Conservation (phyloP, 441 rosid genomes). For the Erodium moschatum region DNA sequence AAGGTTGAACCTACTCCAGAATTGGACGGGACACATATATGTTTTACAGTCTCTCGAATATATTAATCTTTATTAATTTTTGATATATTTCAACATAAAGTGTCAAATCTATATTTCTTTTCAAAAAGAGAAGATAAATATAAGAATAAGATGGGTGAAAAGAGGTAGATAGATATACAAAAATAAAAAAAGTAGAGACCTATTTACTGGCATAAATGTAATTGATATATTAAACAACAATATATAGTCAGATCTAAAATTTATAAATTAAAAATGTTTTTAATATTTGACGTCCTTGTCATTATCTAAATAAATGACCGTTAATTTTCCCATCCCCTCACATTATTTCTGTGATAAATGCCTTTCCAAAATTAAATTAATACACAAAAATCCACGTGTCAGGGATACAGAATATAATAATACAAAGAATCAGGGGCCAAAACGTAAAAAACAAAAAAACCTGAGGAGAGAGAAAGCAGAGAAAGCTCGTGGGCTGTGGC, state of each 20-base stretch:
- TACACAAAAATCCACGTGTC: neutral
- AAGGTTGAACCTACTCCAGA: too few species aligned
- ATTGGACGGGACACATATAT: too few species aligned
- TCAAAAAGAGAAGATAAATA: too few species aligned
- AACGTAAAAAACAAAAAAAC: neutral
- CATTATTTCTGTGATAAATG: neutral
- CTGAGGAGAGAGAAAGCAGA: neutral
- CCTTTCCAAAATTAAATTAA: neutral
- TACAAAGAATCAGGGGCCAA: neutral
- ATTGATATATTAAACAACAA: too few species aligned
- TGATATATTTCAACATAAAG: too few species aligned
- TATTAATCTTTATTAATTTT: too few species aligned
- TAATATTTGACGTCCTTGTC: neutral
- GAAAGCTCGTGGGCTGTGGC: constrained; percentile 9
- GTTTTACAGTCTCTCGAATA: too few species aligned
- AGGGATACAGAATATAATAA: neutral
- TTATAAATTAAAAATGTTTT: neutral
- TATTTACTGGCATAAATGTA: neutral
- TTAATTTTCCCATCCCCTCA: neutral
- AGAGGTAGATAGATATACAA: too few species aligned
- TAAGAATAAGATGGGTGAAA: neutral
- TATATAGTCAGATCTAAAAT: neutral
- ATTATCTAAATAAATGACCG: neutral
- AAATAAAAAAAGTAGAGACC: neutral
- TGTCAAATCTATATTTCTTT: too few species aligned